A percentile compares a stretch with the other conserved stretches of the same genome.
phyloP scores from a whole-genome alignment of 768 basidiomycete species.

The Agrocybe praecox region DNA sequence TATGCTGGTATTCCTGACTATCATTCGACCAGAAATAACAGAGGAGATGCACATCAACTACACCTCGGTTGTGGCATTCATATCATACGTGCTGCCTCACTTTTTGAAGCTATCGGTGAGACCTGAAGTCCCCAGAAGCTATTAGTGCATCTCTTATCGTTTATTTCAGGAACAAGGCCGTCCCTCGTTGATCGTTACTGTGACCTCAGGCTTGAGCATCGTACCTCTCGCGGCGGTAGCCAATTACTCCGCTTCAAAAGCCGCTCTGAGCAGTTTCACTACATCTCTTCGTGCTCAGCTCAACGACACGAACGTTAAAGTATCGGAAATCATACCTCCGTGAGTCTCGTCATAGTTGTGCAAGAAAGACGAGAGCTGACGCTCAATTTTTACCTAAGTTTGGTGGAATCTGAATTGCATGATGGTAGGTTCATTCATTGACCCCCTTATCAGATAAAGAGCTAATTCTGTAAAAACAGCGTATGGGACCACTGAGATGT shows the following conservation, averaged over 20 bases:
- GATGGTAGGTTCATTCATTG: slow-evolving; percentile 44
- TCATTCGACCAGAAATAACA: slow-evolving; percentile 31
- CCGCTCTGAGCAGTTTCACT: slow-evolving; percentile 55
- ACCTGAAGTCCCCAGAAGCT: not conserved
- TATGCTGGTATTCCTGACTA: not conserved
- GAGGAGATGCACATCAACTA: slow-evolving; percentile 60
- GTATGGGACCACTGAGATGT: slow-evolving; percentile 47
- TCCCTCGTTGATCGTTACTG: slow-evolving; percentile 49
- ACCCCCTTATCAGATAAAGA: not conserved
- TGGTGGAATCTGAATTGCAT: slow-evolving; percentile 65
- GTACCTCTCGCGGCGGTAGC: slow-evolving; percentile 41
- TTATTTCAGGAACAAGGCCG: slow-evolving; percentile 43
- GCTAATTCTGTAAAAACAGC: slow-evolving; percentile 30
- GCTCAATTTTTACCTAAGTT: slow-evolving; percentile 26
- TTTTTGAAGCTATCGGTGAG: slow-evolving; percentile 54
- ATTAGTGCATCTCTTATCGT: not conserved
- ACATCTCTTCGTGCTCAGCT: slow-evolving; percentile 50
- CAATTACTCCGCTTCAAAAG: slow-evolving; percentile 61
- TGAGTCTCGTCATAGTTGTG: slow-evolving; percentile 28
- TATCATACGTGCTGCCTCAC: slow-evolving; percentile 54
- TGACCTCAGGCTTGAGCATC: slow-evolving; percentile 56
- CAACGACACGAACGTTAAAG: slow-evolving; percentile 48
- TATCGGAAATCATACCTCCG: slow-evolving; percentile 63
- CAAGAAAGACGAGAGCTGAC: not conserved
- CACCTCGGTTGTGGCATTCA: slow-evolving; percentile 47